Evolutionary conservation across 1,284 basidiomycete species (phyloP), one percentile per base, ranked within the genome.

Genomic region (Afroboletus lepidellus): DNA sequence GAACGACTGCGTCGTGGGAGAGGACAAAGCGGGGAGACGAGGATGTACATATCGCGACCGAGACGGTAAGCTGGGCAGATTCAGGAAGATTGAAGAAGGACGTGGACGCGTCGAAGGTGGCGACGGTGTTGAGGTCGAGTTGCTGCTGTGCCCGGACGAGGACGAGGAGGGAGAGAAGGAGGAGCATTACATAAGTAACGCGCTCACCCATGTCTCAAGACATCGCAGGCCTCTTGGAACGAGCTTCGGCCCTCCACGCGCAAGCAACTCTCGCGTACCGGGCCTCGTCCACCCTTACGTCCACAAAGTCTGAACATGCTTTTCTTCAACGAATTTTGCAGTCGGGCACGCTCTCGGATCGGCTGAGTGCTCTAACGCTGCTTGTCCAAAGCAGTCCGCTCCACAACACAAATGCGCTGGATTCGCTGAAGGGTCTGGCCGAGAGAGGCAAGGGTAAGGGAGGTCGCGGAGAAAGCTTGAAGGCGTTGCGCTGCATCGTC

Each of bases 261-360:
- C 61, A 71, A 0, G 85, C 86, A 37, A 72, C 78, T 1, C 61
- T 66, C 4, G 67, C 73, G 1, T 84, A 81, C 65, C 74, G 77
- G 30, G 68, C 73, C 5, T 66, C 73, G 16, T 72, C 74, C 20
- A 69, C 73, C 2, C 59, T 64, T 45, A 73, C 73, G 18, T 67
- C 70, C 9, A 67, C 69, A 13, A 73, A 74, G 18, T 65, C 91
- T 0, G 94, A 97, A 67, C 78, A 81, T 8, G 78, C 77, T 5
- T 98, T 98, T 73, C 78, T 97, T 48, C 78, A 85, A 46, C 90
- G 90, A 59, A 89, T 98, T 48, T 83, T 96, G 21, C 77, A 84
- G 27, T 85, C 85, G 43, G 95, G 94, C 59, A 99, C 97, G 2
- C 83, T 98, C 20, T 93, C 92, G 23, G 97, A 99, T 70, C 81